These are phyloP conservation scores for Cladosporium sp. DNA, from an alignment of 2,329 filamentous ascomycete genomes.

Conservation along the genomic window DNA sequence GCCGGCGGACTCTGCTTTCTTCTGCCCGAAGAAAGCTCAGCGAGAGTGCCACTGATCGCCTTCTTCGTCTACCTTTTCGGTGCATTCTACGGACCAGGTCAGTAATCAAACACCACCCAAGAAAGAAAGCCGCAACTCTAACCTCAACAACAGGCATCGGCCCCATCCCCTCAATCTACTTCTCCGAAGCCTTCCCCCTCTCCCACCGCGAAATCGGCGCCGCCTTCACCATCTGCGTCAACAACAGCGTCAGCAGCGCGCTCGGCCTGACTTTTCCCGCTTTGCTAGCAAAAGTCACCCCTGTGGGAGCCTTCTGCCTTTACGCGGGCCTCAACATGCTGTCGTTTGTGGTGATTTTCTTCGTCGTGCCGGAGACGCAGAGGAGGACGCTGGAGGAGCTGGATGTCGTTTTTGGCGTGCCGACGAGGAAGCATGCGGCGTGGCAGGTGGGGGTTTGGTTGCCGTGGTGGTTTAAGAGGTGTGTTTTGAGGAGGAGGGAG, in stretches of 20 bases:
- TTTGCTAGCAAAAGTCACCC: constrained; percentile 42
- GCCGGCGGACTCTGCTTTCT: constrained; percentile 38
- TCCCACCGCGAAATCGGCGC: constrained; percentile 62
- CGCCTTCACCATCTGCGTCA: constrained; percentile 45
- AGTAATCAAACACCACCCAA: constrained; percentile 22
- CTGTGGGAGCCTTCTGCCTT: constrained; percentile 49
- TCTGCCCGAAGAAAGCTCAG: constrained; percentile 24
- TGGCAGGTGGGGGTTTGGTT: constrained; percentile 35
- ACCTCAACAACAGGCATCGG: constrained; percentile 28
- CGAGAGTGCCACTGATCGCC: constrained; percentile 32
- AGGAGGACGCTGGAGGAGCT: constrained; percentile 44
- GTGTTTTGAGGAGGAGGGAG: background rate
- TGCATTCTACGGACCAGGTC: constrained; percentile 43
- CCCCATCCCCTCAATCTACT: constrained; percentile 37
- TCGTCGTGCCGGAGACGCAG: constrained; percentile 44
- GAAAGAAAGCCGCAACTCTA: no score
- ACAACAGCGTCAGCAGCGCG: constrained; percentile 60
- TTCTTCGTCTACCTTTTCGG: constrained; percentile 44
- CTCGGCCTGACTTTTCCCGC: constrained; percentile 43
- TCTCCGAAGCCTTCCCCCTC: constrained; percentile 64
- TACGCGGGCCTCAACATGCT: constrained; percentile 53
- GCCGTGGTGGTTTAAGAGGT: constrained; percentile 40
- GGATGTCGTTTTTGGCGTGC: constrained; percentile 47
- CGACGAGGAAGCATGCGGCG: constrained; percentile 35
- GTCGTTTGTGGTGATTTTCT: constrained; percentile 44